These are phyloP conservation scores for Ormosia semicastrata DNA, from an alignment of 306 rosid genomes.

Conservation along the genomic window DNA sequence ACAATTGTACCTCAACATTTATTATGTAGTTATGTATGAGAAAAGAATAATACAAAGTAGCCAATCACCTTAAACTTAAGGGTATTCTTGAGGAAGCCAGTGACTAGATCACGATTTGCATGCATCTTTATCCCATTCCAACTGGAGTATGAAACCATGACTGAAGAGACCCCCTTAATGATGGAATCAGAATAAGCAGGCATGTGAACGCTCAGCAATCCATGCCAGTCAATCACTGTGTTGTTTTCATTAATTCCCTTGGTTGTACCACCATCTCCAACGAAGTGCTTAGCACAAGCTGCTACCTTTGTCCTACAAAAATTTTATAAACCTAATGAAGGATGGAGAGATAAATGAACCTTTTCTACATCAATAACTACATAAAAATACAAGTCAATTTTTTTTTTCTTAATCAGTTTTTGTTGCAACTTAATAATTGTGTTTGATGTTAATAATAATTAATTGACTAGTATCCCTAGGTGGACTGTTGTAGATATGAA, in stretches of 20 bases:
- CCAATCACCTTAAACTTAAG: slow-evolving; percentile 80
- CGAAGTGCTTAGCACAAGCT: slow-evolving; percentile 98
- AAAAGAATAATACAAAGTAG: neutral
- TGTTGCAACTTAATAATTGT: neutral
- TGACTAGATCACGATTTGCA: slow-evolving; percentile 68
- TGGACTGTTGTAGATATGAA: neutral
- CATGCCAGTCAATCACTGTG: slow-evolving; percentile 63
- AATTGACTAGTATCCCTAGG: neutral
- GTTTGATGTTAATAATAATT: neutral
- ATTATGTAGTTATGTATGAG: neutral
- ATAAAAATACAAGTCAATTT: neutral
- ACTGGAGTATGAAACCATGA: slow-evolving; percentile 93
- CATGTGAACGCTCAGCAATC: slow-evolving; percentile 86
- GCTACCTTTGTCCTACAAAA: slow-evolving; percentile 77
- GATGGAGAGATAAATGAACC: neutral
- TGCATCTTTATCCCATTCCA: slow-evolving; percentile 98
- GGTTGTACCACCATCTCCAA: slow-evolving; percentile 92
- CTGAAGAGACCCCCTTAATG: slow-evolving; percentile 79
- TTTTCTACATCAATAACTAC: neutral
- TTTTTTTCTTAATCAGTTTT: neutral
- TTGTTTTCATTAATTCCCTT: slow-evolving; percentile 85
- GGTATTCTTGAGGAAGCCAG: slow-evolving; percentile 71
- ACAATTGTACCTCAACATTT: neutral
- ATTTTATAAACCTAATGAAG: slow-evolving; percentile 1
- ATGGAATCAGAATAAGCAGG: slow-evolving; percentile 89